Base-by-base conservation (phyloP, 2,329 filamentous ascomycete genomes). In the Fusarium buharicum region DNA sequence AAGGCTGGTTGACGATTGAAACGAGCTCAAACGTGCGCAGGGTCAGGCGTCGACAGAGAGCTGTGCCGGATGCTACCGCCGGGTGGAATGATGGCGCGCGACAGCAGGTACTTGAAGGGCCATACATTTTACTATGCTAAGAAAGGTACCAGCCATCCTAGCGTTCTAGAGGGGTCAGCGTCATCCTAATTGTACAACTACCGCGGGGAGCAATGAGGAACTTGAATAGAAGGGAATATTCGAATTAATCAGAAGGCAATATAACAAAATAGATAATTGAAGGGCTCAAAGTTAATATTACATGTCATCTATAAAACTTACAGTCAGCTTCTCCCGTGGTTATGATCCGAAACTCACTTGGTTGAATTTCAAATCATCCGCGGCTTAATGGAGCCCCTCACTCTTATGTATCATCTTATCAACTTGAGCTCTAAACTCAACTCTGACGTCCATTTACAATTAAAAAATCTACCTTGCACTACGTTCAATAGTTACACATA, bases 1-100 rank as follows among this genome's bases (percentile, higher is more conserved):
- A 43, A 16, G 14, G 11, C 4, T 14, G 30, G 17, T 20, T 10
- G 20, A 47, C 11, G 38, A 31, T 56, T 33, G 44, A 77, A 79
- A 79, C 72, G 66, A 71, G 73, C 77, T 77, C 77, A 78, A 78
- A 76, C 68, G 68, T 75, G 75, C 76, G 76, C 77, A 74, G 61
- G 52, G 55, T 51, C 38, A 38, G 52, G 50, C 38, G 31, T 52
- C 47, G 54, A 43, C 37, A 43, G 52, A 55, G 48, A 22, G 53
- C 40, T 16, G 44, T 53, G 46, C 34, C 55, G 40, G 39, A 45
- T 50, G 41, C 43, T 24, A 48, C 24, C 27, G 27, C 20, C 30
- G 37, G 44, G 14, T 51, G 43, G 61, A 51, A 54, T 54, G 51
- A 48, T 49, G 51, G 39, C 3, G 27, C 11, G 20, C 20, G 20